Evolutionary conservation across 768 basidiomycete species (phyloP).

Genomic region (Amanita rimosa): DNA sequence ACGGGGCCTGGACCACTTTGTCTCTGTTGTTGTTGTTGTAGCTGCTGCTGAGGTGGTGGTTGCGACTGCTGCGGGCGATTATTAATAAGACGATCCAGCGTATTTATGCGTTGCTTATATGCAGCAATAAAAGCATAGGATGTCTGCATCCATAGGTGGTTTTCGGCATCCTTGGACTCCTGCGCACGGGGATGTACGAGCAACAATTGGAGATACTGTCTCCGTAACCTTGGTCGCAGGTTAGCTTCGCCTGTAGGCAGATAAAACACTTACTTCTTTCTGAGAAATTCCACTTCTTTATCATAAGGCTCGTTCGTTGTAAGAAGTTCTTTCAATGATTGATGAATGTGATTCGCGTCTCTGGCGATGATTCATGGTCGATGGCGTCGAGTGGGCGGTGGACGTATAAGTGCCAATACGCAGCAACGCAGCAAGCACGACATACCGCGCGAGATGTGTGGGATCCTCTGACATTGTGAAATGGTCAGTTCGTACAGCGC

Average conservation of each 20-base stretch:
- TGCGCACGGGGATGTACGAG: conserved; percentile 57
- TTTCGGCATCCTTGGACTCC: conserved; percentile 73
- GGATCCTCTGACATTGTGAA: conserved; percentile 33
- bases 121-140: conserved; percentile 75
- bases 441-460: conserved; percentile 31
- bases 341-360: conserved; percentile 69
- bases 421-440: conserved; percentile 9
- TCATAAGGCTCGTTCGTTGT: conserved; percentile 72
- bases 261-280: conserved; percentile 60
- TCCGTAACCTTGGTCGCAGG: conserved; percentile 36
- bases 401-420: neutral
- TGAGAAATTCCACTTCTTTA: conserved; percentile 74
- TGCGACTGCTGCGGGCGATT: conserved; percentile 25
- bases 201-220: conserved; percentile 57
- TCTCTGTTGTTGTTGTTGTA: conserved; percentile 18
- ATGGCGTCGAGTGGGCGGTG: neutral
- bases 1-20: conserved; percentile 47
- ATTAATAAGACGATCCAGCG: conserved; percentile 49
- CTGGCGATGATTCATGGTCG: conserved; percentile 24
- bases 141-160: conserved; percentile 87
- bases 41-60: conserved; percentile 22
- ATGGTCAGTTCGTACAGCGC: conserved; percentile 17
- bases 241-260: neutral
- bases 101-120: conserved; percentile 67
- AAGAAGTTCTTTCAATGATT: conserved; percentile 64